Conservation (phyloP, 2,329 filamentous ascomycete species). For the Ophiostoma fasciatum region DNA sequence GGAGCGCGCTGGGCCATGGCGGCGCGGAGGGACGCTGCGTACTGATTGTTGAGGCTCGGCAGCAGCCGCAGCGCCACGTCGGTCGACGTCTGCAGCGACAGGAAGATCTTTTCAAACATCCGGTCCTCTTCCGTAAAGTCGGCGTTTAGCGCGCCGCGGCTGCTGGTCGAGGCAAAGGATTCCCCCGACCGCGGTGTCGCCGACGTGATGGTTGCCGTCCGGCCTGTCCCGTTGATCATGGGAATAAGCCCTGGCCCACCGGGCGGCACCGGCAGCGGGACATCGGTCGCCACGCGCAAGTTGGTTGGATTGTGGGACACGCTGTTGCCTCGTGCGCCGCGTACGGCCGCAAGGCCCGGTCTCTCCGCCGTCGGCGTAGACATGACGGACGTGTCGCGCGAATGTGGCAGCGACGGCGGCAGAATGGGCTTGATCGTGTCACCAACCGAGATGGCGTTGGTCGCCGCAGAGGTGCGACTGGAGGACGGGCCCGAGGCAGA, state of each 20-base stretch:
- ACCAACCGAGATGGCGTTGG: constrained; percentile 15
- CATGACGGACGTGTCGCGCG: constrained; percentile 6
- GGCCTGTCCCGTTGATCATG: constrained; percentile 33
- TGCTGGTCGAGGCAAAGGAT: constrained; percentile 50
- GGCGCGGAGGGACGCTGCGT: constrained; percentile 46
- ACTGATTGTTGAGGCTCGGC: constrained; percentile 53
- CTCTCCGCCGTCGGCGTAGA: constrained; percentile 38
- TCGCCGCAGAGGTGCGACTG: constrained; percentile 4
- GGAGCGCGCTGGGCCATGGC: constrained; percentile 45
- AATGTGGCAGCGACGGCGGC: constrained; percentile 28
- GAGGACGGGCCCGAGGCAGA: constrained; percentile 1
- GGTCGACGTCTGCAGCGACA: constrained; percentile 58
- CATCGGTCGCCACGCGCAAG: constrained; percentile 42
- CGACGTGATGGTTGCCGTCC: constrained; percentile 36
- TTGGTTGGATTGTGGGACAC: constrained; percentile 33
- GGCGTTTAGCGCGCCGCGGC: constrained; percentile 32
- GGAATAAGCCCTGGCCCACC: constrained; percentile 15
- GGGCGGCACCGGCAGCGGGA: constrained; percentile 27
- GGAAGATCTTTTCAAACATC: constrained; percentile 69
- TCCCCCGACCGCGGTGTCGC: constrained; percentile 74
- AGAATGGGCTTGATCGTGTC: constrained; percentile 26
- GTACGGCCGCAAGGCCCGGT: constrained; percentile 21
- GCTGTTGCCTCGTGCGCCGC: constrained; percentile 24
- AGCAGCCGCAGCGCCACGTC: constrained; percentile 59
- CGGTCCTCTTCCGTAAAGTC: constrained; percentile 65